phyloP scores from a whole-genome alignment of 2,329 filamentous ascomycete genomes.

The Arthrobotrys megalospora region DNA sequence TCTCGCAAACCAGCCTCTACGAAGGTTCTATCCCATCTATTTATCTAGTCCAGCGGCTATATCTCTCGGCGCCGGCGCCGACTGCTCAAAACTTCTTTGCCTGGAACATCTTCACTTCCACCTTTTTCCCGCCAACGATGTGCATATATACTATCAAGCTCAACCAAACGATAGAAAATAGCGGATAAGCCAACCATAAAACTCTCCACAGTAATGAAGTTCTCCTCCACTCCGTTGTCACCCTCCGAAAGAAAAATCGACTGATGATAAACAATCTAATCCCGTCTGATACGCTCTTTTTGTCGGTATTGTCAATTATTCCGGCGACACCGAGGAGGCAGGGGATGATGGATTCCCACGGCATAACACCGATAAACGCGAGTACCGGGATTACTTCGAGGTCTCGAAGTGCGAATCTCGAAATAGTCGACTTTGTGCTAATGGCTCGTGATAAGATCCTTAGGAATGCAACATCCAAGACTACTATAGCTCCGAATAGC shows the following conservation, averaged over 20 bases:
- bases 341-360: constrained; percentile 41
- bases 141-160: constrained; percentile 1
- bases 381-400: constrained; percentile 30
- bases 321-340: constrained; percentile 18
- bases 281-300: not conserved
- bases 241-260: constrained; percentile 16
- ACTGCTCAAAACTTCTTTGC: not conserved
- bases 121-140: not conserved
- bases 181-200: constrained; percentile 21
- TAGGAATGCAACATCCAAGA: constrained; percentile 5
- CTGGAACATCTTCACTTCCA: constrained; percentile 4
- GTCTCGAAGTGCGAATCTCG: constrained; percentile 13
- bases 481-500: not conserved
- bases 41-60: not conserved
- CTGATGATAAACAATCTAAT: constrained; percentile 21
- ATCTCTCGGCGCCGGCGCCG: not conserved
- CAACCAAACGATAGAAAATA: constrained; percentile 9
- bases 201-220: not conserved
- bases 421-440: not conserved
- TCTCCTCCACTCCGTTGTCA: not conserved
- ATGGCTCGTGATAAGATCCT: not conserved
- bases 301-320: constrained; percentile 34
- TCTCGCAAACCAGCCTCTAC: too few relatives aligned
- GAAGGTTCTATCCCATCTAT: not conserved
- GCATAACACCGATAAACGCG: constrained; percentile 8